Base-by-base conservation (phyloP, 306 rosid species). In the Cicer yamashitae region DNA sequence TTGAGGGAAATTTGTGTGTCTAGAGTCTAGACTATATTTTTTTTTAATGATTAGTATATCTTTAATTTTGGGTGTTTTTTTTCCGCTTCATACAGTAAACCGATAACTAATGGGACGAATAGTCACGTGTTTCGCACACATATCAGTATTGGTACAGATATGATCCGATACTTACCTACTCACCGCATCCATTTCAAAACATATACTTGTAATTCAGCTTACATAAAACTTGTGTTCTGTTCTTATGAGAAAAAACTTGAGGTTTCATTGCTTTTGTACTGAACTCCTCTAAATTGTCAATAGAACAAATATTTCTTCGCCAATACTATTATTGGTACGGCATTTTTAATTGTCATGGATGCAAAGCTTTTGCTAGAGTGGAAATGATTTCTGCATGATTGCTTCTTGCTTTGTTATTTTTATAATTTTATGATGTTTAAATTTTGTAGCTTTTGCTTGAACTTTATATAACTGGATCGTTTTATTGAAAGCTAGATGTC, bases 401-500 rank as follows among this genome's bases (percentile, higher is more conserved):
- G 53, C 54, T 66, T 66, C 71, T 44, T 43, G 56, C 17, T 44
- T 20, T 51, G 50, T 66, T 61, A 44, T 44, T 66, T 44, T 13
- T 17, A 20, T 74, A 52, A 75, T 51, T 13, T 41, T 18, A 50
- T 50, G 14, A 39, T 75, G 50, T 64, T 62, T 17, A 10, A 3
- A 38, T 13, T 7, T 11, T 59, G 52, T 50, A 61, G 10, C 37
- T 44, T 17, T 9, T 17, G 10, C 45, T 65, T 60, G 8, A 79
- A 12, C 10, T 47, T 38, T 44, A n/a, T 67, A 25, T 17, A 53
- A 57, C 22, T 58, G 63, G 61, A 68, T 58, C 43, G 25, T 68
- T 56, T 77, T 68, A 17, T 69, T 48, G 58, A 54, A 70, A 20
- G 57, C 50, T 61, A 52, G 44, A 44, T 57, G 41, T 60, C n/a